phyloP scores from a whole-genome alignment of 805 yeast genomes.

The Diddensiella transvaalensis region DNA sequence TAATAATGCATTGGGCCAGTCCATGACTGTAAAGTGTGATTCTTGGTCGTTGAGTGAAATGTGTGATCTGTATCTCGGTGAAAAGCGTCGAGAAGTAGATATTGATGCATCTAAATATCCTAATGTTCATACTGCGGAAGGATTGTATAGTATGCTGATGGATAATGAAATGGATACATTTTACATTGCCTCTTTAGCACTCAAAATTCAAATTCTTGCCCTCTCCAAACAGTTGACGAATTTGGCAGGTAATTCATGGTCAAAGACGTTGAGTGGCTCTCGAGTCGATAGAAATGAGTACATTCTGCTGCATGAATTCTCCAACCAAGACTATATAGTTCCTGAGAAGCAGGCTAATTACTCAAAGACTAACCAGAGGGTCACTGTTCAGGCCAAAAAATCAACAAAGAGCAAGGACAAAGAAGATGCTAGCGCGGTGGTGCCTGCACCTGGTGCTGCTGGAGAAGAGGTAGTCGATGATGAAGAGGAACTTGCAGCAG shows the following conservation, averaged over 20 bases:
- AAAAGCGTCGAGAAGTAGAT: constrained; percentile 68
- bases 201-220: constrained; percentile 79
- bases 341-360: constrained; percentile 72
- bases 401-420: background rate
- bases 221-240: constrained; percentile 87
- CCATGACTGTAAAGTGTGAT: constrained; percentile 85
- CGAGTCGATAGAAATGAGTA: constrained; percentile 95
- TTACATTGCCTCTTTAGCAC: constrained; percentile 73
- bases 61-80: constrained; percentile 74
- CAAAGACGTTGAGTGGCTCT: constrained; percentile 89
- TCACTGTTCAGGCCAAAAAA: background rate
- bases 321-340: constrained; percentile 70
- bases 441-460: constrained; percentile 13
- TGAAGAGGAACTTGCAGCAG: constrained; percentile 53
- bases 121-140: constrained; percentile 51
- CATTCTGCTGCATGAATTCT: constrained; percentile 87
- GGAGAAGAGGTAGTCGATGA: constrained; percentile 29
- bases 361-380: constrained; percentile 26
- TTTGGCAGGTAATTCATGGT: constrained; percentile 97
- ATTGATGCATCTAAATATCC: constrained; percentile 59
- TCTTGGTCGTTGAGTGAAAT: constrained; percentile 93
- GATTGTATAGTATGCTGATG: constrained; percentile 63
- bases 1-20: constrained; percentile 92
- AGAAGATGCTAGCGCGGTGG: constrained; percentile 6
- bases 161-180: constrained; percentile 66